Conservation (phyloP, 441 rosid genomes). For the Bruguiera hainesii region DNA sequence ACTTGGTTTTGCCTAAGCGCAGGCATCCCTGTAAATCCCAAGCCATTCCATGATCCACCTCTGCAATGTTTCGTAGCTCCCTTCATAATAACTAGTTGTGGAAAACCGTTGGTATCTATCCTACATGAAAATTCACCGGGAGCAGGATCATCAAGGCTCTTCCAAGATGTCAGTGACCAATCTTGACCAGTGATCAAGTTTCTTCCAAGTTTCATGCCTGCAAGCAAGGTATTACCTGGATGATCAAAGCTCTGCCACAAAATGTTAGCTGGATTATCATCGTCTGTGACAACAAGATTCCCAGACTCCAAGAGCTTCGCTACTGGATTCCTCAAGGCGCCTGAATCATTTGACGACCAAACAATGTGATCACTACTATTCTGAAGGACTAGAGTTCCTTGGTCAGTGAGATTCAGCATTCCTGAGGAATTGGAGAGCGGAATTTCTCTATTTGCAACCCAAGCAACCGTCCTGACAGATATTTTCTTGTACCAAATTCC, state of each 20-base stretch:
- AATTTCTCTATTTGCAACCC: conserved; percentile 58
- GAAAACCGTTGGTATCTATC: conserved; percentile 42
- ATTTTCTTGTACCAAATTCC: conserved; percentile 1
- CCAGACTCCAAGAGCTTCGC: neutral
- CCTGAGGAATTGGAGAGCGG: conserved; percentile 36
- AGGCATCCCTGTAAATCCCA: conserved; percentile 45
- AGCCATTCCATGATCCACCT: conserved; percentile 62
- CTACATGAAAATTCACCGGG: conserved; percentile 41
- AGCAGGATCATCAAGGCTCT: conserved; percentile 51
- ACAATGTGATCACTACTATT: neutral
- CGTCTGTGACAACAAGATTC: neutral
- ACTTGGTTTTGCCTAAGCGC: conserved; percentile 23
- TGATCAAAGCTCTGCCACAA: conserved; percentile 61
- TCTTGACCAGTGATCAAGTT: conserved; percentile 34
- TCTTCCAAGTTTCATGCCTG: conserved; percentile 45
- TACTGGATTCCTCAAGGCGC: neutral
- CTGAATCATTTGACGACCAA: neutral
- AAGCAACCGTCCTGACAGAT: conserved; percentile 27
- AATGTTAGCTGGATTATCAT: conserved; percentile 7
- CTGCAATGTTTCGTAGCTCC: conserved; percentile 26
- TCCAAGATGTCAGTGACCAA: conserved; percentile 42
- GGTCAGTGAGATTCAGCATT: conserved; percentile 21
- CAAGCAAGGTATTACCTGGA: conserved; percentile 51
- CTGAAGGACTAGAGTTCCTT: conserved; percentile 39
- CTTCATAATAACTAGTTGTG: conserved; percentile 35